Evolutionary conservation across 1,284 basidiomycete genomes (phyloP), one percentile per base, ranked within the genome.

Genomic region (Cryptococcus deneoformans): DNA sequence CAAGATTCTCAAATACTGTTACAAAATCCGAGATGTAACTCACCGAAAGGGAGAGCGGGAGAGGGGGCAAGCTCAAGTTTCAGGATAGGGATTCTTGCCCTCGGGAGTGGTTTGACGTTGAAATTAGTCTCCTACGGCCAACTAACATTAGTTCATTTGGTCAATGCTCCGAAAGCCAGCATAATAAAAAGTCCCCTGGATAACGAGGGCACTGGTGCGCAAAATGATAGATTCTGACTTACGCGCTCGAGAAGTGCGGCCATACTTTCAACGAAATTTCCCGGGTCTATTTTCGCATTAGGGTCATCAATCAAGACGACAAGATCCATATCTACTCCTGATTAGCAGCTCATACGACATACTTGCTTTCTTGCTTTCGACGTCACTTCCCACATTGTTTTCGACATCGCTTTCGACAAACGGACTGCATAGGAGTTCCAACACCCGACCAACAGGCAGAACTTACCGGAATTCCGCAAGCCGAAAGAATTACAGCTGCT

Each of bases 41-140:
- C 50, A 69, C 90, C 91, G 50, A 87, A 86, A 2, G 92, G 93
- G 6, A 96, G 81, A 2, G 91, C 92, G 11, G 87, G 86, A 0
- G 92, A 94, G 14, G 94, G 94, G 67, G 93, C 87, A 53, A 97
- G 84, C 45, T 88, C 92, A 57, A 99, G 84, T 80, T 99, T 99
- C 75, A 99, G 92, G 77, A 99, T 99, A 29, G 95, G 95, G 81
- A 99, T 98, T 67, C 95, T 87, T 14, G 95, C 95, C 79, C 95
- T 90, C 5, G 95, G 94, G 40, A 99, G 81, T 11, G 93, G 89
- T 79, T 98, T 97, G 79, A 99, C 93, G 56, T 74, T 89, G 76
- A 98, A 98, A 78, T 96, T 94, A 46, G 95, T 98, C 81, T 98
- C 94, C 74, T 76, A 56, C 88, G 73, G 12, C 6, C 20, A 20